Evolutionary conservation across 2,329 filamentous ascomycete species (phyloP).

Genomic region (Beauveria sp.): DNA sequence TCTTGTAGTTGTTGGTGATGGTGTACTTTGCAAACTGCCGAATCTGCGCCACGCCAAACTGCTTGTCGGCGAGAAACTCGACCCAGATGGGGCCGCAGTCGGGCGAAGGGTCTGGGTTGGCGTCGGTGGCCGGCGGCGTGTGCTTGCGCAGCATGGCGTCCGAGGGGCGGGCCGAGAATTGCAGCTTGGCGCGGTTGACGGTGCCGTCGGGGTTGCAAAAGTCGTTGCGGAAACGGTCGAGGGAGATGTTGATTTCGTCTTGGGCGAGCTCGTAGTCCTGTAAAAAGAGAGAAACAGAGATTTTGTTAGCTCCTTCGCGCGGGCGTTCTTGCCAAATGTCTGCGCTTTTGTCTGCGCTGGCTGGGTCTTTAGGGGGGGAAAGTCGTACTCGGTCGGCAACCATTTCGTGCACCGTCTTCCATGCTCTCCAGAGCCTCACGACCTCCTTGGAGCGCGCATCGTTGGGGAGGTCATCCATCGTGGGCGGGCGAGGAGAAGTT

Average conservation of each 20-base stretch:
- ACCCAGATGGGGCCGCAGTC: conserved; percentile 87
- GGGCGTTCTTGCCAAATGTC: no score
- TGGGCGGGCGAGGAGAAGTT: not conserved
- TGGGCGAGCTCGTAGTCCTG: conserved; percentile 92
- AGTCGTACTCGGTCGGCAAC: conserved; percentile 71
- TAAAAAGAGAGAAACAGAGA: conserved; percentile 9
- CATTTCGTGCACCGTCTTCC: conserved; percentile 93
- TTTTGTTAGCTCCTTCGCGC: not conserved
- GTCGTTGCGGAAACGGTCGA: conserved; percentile 69
- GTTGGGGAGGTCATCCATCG: conserved; percentile 38
- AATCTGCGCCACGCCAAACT: conserved; percentile 86
- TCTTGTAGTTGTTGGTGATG: conserved; percentile 71
- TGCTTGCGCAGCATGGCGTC: conserved; percentile 79
- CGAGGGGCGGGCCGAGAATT: conserved; percentile 80
- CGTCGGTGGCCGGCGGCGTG: conserved; percentile 61
- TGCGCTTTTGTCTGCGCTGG: not conserved
- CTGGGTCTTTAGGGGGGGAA: no score
- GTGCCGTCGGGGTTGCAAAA: conserved; percentile 67
- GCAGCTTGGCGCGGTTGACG: conserved; percentile 71
- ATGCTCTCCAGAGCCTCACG: conserved; percentile 82
- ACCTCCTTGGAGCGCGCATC: conserved; percentile 45
- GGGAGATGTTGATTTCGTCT: conserved; percentile 77
- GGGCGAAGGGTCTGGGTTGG: conserved; percentile 61
- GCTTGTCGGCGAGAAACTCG: conserved; percentile 76
- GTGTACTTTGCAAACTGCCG: conserved; percentile 82